Base-by-base conservation (phyloP, 2,329 filamentous ascomycete species). In the Xylariaceae sp. region DNA sequence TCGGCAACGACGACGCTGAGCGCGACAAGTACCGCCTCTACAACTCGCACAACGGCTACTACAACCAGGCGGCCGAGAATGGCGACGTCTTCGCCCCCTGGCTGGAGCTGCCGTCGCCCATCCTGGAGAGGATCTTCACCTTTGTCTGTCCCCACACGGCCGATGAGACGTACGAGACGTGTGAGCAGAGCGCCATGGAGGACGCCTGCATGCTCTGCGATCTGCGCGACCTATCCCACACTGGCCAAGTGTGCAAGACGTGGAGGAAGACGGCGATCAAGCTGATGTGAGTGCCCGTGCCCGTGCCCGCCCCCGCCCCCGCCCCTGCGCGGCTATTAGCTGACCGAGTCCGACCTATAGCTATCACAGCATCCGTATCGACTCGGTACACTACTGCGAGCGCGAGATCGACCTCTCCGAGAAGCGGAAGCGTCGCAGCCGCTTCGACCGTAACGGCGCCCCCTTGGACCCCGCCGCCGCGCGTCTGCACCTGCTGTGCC, bases 191-290 rank as follows among this genome's bases (percentile, higher is more conserved):
- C 39, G 77, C 82, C 45, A 72, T 77, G 31, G 81, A 83, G 46
- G 80, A 87, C 62, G 79, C 78, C 36, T 96, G 90, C 64, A 90
- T 92, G 83, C 78, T 94, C 46, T 96, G 90, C 64, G 87, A 94
- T 63, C 72, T 92, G 66, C 80, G 89, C 46, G 88, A 95, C 59
- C 73, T 95, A 36, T 78, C 87, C 33, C 79, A 86, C 57, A 90
- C 85, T 56, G 77, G 79, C 24, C 70, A 76, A 55, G 84, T 86
- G 32, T 85, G 77, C 57, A 77, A 76, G 50, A 69, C 70, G 49
- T 96, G 89, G 89, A 67, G 69, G 37, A 51, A 53, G n/a, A 51
- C 58, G 31, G 74, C 67, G 29, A 49, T 65, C 27, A 64, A 63
- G 38, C 58, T 72, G 35, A 57, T 81, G 83, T 94, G 69, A 58